These are phyloP conservation scores for Tetragonia tetragonoides DNA, from an alignment of 148 eudicot genomes.

Conservation along the genomic window DNA sequence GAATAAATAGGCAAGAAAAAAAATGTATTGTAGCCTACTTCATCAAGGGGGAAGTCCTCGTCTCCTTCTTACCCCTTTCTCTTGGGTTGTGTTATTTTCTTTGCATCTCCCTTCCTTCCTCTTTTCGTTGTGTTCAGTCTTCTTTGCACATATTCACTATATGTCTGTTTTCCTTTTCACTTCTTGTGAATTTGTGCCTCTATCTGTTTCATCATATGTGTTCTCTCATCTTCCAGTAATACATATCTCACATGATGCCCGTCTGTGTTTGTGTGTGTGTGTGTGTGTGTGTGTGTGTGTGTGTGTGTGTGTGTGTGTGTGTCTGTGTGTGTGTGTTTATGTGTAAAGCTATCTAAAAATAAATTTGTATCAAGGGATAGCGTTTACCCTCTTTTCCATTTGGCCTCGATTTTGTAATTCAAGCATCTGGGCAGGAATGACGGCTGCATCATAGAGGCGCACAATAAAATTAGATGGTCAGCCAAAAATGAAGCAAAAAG, in stretches of 20 bases:
- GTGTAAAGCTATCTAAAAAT: background rate
- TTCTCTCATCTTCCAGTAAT: background rate
- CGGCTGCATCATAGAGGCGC: constrained; percentile 53
- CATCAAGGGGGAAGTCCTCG: background rate
- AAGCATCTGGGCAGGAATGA: constrained; percentile 72
- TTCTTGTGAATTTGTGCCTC: background rate
- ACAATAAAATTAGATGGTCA: constrained; percentile 24
- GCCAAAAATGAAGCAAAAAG: background rate
- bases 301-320: background rate
- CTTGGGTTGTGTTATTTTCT: background rate
- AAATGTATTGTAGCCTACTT: background rate
- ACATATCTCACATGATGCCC: background rate
- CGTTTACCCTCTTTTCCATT: constrained; percentile 51
- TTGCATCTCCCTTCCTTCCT: background rate
- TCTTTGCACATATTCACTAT: background rate
- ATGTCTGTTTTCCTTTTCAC: background rate
- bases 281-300: too few relatives aligned
- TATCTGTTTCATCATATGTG: background rate
- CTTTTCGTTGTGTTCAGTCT: background rate
- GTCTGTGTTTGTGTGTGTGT: background rate
- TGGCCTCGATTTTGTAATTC: constrained; percentile 69
- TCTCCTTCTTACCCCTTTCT: background rate
- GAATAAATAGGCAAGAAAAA: background rate
- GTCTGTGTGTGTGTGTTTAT: background rate
- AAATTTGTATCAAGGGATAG: background rate